Conservation (phyloP, 352 stramenopile species). For the Globisporangium takayamanum region DNA sequence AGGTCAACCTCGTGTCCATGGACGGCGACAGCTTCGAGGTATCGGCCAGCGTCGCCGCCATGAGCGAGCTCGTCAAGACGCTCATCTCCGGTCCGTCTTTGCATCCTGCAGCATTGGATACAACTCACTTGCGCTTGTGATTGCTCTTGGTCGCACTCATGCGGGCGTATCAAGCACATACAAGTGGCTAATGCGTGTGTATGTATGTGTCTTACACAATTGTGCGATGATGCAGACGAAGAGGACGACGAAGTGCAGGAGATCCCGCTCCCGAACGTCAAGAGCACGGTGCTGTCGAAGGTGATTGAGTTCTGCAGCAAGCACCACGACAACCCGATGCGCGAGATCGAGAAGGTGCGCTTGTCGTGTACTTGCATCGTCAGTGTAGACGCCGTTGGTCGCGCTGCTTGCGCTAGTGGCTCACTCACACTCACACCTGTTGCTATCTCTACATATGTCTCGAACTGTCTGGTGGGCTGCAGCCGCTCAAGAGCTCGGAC, state of each 20-base stretch:
- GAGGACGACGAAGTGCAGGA: slow-evolving; percentile 94
- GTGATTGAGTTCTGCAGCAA: slow-evolving; percentile 96
- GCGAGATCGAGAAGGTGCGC: slow-evolving; percentile 97
- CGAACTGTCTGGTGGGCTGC: slow-evolving; percentile 1
- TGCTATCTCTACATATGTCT: too few relatives aligned
- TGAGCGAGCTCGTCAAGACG: slow-evolving; percentile 97
- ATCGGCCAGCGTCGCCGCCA: slow-evolving; percentile 89
- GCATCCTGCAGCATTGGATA: not conserved
- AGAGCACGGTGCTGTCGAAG: slow-evolving; percentile 94
- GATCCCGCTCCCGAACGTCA: slow-evolving; percentile 98
- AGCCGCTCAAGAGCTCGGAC: slow-evolving; percentile 96
- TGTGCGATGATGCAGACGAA: slow-evolving; percentile 46
- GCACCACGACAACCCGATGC: slow-evolving; percentile 97
- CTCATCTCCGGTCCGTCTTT: slow-evolving; percentile 89
- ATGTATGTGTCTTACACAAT: not conserved
- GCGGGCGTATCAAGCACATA: too few relatives aligned
- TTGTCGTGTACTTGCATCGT: not conserved
- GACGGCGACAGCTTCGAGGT: slow-evolving; percentile 97
- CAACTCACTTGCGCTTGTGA: too few relatives aligned
- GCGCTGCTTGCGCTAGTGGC: not conserved
- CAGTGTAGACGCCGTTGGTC: not conserved
- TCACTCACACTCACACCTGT: too few relatives aligned
- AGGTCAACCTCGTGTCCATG: slow-evolving; percentile 88
- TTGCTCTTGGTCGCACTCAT: too few relatives aligned
- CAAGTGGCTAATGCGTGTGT: not conserved